These are phyloP conservation scores for Telfairia occidentalis DNA, from an alignment of 331 rosid genomes.

Conservation along the genomic window DNA sequence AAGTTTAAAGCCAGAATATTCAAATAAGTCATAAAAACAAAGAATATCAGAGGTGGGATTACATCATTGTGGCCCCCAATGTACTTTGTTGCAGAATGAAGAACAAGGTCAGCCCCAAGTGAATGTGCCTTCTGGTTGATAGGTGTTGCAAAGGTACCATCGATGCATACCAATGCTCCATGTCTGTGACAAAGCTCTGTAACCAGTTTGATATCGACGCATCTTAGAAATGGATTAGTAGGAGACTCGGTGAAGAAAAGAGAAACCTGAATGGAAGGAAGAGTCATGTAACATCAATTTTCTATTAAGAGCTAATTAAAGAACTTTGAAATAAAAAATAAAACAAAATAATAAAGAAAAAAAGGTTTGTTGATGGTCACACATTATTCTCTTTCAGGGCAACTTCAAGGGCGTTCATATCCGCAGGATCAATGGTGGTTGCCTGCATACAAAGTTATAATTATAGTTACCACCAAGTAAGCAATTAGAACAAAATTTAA, in stretches of 20 bases:
- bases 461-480: constrained; percentile 11
- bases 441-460: constrained; percentile 37
- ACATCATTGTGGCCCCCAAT: constrained; percentile 89
- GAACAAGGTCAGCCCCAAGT: constrained; percentile 76
- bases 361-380: constrained; percentile 19
- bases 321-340: too few relatives aligned
- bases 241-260: constrained; percentile 87
- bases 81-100: constrained; percentile 75
- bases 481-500: background rate
- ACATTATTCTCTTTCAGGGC: constrained; percentile 70
- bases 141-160: constrained; percentile 90
- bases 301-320: too few relatives aligned
- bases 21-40: background rate
- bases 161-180: constrained; percentile 77
- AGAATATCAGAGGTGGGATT: constrained; percentile 13
- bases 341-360: constrained; percentile 1
- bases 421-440: constrained; percentile 83
- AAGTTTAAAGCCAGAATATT: background rate
- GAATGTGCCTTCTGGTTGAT: constrained; percentile 73
- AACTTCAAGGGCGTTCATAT: constrained; percentile 50
- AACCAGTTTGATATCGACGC: constrained; percentile 71
- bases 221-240: constrained; percentile 88
- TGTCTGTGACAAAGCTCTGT: constrained; percentile 68
- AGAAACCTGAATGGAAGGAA: constrained; percentile 45
- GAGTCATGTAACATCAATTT: background rate